Conservation (phyloP, 2,329 filamentous ascomycete genomes). For the Teratosphaeria nubilosa region DNA sequence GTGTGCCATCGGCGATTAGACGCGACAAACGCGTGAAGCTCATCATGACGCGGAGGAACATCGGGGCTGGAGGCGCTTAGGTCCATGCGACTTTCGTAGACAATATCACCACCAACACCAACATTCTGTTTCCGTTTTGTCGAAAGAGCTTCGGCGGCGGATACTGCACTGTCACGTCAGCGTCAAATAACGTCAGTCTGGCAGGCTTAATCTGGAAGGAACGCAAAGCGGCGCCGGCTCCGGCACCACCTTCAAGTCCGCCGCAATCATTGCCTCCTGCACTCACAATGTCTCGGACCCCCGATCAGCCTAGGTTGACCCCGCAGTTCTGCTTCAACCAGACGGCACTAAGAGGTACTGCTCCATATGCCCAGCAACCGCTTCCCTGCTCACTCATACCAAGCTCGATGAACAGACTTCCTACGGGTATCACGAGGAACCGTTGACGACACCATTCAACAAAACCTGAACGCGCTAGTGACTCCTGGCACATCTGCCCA, state of each 20-base stretch:
- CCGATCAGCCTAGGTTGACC: slow-evolving; percentile 31
- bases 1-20: neutral
- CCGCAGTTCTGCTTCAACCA: slow-evolving; percentile 44
- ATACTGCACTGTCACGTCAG: too few relatives aligned
- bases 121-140: neutral
- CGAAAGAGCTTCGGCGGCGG: too few relatives aligned
- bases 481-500: slow-evolving; percentile 55
- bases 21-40: neutral
- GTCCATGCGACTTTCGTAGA: too few relatives aligned
- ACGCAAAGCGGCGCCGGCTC: neutral
- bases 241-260: slow-evolving; percentile 6
- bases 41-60: neutral
- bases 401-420: slow-evolving; percentile 56
- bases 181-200: slow-evolving; percentile 10
- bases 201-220: slow-evolving; percentile 21
- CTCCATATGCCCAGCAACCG: neutral
- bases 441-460: slow-evolving; percentile 86
- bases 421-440: slow-evolving; percentile 72
- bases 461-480: slow-evolving; percentile 82
- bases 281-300: slow-evolving; percentile 32
- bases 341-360: slow-evolving; percentile 38
- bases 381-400: slow-evolving; percentile 20
- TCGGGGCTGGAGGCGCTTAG: neutral
- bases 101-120: neutral
- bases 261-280: slow-evolving; percentile 3